phyloP scores from a whole-genome alignment of 345 rosid species.

The Bretschneidera sinensis region DNA sequence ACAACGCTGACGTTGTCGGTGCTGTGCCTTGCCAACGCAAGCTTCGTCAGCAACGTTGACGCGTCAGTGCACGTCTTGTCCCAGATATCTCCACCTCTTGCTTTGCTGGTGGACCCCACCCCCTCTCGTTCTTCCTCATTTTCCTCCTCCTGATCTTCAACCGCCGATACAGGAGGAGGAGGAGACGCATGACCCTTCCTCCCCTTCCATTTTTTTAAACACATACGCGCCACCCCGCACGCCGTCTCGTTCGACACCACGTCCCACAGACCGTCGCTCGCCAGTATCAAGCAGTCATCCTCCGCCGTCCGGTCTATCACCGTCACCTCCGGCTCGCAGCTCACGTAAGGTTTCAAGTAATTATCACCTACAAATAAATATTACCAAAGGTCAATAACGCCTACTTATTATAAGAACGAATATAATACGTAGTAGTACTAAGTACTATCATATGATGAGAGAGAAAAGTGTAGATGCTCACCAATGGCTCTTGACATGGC shows the following conservation, averaged over 20 bases:
- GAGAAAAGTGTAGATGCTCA: no score
- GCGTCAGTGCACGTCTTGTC: slow-evolving; percentile 70
- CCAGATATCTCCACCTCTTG: slow-evolving; percentile 31
- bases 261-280: slow-evolving; percentile 90
- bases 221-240: slow-evolving; percentile 66
- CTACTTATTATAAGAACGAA: no score
- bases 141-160: slow-evolving; percentile 3
- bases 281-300: slow-evolving; percentile 78
- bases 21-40: slow-evolving; percentile 74
- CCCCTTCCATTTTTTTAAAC: no score
- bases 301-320: slow-evolving; percentile 53
- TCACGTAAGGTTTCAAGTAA: slow-evolving; percentile 87
- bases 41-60: slow-evolving; percentile 59
- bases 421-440: no score
- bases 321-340: slow-evolving; percentile 74
- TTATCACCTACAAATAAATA: slow-evolving; percentile 89
- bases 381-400: no score
- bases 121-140: no score
- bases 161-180: not conserved
- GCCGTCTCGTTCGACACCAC: slow-evolving; percentile 82
- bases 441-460: no score
- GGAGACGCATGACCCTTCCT: slow-evolving; percentile 6
- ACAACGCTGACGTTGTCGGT: slow-evolving; percentile 84
- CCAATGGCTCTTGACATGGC: slow-evolving; percentile 97
- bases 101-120: slow-evolving; percentile 22